A percentile compares a stretch with the other conserved stretches of the same genome.
Conservation (phyloP, 202 grass and related monocot species). For the Zizania palustris region DNA sequence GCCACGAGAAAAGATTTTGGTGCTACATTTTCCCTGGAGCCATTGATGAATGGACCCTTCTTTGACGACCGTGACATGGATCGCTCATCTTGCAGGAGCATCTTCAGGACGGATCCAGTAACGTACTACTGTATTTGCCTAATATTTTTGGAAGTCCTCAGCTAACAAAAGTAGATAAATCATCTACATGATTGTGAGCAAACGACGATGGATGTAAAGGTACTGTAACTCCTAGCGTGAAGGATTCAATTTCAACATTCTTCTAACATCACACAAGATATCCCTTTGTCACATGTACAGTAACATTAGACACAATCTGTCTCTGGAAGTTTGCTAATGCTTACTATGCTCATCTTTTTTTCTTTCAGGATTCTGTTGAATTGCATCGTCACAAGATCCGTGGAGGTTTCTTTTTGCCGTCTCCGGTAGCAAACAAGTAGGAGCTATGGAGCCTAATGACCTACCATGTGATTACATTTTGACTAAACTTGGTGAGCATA, state of each 20-base stretch:
- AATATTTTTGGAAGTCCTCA: conserved; percentile 9
- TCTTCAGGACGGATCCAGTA: conserved; percentile 39
- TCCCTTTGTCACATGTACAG: background rate
- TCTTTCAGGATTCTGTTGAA: conserved; percentile 21
- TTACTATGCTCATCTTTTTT: background rate
- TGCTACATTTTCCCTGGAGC: background rate
- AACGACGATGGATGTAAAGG: background rate
- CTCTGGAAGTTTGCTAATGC: background rate
- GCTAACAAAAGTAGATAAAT: background rate
- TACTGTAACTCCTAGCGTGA: background rate
- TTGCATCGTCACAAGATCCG: conserved; percentile 31
- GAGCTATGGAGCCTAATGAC: conserved; percentile 14
- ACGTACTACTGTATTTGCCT: background rate
- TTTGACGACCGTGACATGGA: conserved; percentile 36
- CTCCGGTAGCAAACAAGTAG: conserved; percentile 28
- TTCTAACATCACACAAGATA: background rate
- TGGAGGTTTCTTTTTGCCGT: conserved; percentile 2
- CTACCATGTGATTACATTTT: conserved; percentile 8
- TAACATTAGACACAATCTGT: conserved; percentile 6
- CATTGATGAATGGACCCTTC: conserved; percentile 27
- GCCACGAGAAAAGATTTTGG: conserved; percentile 22
- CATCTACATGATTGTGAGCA: background rate
- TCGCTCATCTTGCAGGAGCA: conserved; percentile 29
- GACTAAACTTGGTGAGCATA: conserved; percentile 15
- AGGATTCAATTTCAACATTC: background rate